Evolutionary conservation across 1,284 basidiomycete species (phyloP), one percentile per base, ranked within the genome.

Genomic region (Puccinia triticina): DNA sequence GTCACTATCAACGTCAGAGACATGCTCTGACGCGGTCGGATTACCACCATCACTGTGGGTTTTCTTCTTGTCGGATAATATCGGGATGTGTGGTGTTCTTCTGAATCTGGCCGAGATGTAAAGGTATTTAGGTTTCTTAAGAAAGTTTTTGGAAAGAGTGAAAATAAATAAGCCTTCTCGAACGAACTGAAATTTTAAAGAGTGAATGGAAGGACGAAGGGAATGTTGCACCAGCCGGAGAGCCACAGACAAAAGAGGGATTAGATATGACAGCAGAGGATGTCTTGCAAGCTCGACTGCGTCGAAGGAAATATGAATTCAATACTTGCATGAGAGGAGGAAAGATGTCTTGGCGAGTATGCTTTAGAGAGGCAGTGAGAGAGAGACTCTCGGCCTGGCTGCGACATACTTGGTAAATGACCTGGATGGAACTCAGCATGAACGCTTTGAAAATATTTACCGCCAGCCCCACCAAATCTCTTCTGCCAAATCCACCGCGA

Each of bases 321-420:
- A 40, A 40, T 67, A 67, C 64, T 46, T 46, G 64, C 64, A 67
- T 67, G 40, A 67, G 64, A 46, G 40, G 64, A 67, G 40, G 37
- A 67, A 12, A 0, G 40, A 23, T 67, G 64, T 67, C 37, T 43
- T 43, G 23, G 64, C 64, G 64, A 67, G 37, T 43, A 16, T 40
- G 18, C 37, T 34, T 67, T 23, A 16, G 4, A 21, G 16, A 21
- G 29, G 64, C 2, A 67, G 23, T n/a, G 34, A 26, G 40, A 43
- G 40, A 43, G 64, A n/a, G 64, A 11, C 37, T 40, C 37, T 64
- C 37, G 64, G 21, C 34, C 64, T 67, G 64, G 40, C 64, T 67
- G 18, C 40, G 64, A 67, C 50, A n/a, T 53, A 3, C 14, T 53
- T 53, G 50, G 8, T 53, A 16, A 53, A 43, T 43, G 50, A n/a